Conservation (phyloP, 768 basidiomycete species). For the Mycena galericulata region DNA sequence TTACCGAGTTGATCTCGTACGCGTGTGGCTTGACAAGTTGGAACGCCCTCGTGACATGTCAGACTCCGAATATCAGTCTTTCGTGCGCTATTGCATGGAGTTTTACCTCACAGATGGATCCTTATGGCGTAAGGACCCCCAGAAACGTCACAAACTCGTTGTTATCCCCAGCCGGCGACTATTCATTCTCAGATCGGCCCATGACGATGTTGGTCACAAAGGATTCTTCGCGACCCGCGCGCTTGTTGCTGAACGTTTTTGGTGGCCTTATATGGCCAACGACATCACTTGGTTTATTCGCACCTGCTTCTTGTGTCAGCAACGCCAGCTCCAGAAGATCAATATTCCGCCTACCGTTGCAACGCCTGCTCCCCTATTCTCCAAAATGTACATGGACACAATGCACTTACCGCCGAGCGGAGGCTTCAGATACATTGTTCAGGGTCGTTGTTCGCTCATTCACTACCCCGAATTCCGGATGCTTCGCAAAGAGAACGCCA, state of each 20-base stretch:
- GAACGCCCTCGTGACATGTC: slow-evolving; percentile 14
- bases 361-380: slow-evolving; percentile 16
- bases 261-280: slow-evolving; percentile 39
- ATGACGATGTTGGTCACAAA: slow-evolving; percentile 39
- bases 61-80: slow-evolving; percentile 24
- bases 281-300: slow-evolving; percentile 38
- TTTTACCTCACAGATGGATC: slow-evolving; percentile 35
- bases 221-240: slow-evolving; percentile 36
- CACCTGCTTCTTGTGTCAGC: slow-evolving; percentile 42
- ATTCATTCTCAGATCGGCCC: slow-evolving; percentile 27
- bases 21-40: slow-evolving; percentile 16
- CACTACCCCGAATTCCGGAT: neutral
- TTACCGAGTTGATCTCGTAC: slow-evolving; percentile 17
- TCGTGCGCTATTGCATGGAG: slow-evolving; percentile 34
- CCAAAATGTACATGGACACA: neutral
- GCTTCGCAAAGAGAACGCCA: slow-evolving; percentile 12
- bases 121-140: slow-evolving; percentile 30
- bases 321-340: slow-evolving; percentile 27
- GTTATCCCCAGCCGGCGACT: slow-evolving; percentile 27
- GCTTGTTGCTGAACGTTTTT: slow-evolving; percentile 33
- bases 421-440: neutral
- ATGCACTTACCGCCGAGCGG: slow-evolving; percentile 38
- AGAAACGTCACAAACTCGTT: slow-evolving; percentile 39
- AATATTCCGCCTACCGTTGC: slow-evolving; percentile 30
- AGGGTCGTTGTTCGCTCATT: slow-evolving; percentile 16